A percentile compares a stretch with the other conserved stretches of the same genome.
Conservation (phyloP, 441 rosid species). For the Jatropha podagrica region DNA sequence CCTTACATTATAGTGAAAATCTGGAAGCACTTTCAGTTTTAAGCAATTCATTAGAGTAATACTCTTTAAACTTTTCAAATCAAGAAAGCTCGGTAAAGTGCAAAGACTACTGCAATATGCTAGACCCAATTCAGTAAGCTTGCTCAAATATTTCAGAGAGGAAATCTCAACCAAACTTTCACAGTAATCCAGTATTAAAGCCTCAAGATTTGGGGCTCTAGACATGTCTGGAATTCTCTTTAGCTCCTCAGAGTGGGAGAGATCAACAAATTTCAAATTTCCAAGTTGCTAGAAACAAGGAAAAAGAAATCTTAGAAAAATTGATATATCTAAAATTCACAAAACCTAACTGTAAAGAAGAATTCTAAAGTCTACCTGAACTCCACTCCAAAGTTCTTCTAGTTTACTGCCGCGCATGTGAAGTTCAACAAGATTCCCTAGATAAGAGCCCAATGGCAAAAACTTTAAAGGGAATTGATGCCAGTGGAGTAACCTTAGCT, state of each 20-base stretch:
- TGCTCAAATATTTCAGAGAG: neutral
- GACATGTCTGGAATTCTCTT: neutral
- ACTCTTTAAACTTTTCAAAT: neutral
- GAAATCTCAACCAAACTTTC: constrained; percentile 12
- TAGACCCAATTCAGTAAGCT: constrained; percentile 1
- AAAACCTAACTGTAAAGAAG: neutral
- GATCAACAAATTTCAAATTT: neutral
- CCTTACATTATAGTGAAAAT: neutral
- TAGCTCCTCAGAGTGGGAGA: neutral
- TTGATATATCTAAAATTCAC: neutral
- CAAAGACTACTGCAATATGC: neutral
- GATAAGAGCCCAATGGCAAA: neutral
- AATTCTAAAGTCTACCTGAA: neutral
- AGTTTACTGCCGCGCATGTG: neutral
- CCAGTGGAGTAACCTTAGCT: constrained; percentile 10
- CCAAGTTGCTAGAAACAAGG: neutral
- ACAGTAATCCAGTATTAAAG: neutral
- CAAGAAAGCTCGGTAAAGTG: neutral
- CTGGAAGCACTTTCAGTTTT: neutral
- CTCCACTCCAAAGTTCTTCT: constrained; percentile 14
- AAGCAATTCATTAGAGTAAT: neutral
- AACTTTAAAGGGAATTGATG: constrained; percentile 2
- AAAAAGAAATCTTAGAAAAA: neutral
- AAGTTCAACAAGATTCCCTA: constrained; percentile 6
- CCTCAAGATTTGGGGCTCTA: constrained; percentile 7